phyloP scores from a whole-genome alignment of 805 yeast species.

The Candida pseudofarinosa region DNA sequence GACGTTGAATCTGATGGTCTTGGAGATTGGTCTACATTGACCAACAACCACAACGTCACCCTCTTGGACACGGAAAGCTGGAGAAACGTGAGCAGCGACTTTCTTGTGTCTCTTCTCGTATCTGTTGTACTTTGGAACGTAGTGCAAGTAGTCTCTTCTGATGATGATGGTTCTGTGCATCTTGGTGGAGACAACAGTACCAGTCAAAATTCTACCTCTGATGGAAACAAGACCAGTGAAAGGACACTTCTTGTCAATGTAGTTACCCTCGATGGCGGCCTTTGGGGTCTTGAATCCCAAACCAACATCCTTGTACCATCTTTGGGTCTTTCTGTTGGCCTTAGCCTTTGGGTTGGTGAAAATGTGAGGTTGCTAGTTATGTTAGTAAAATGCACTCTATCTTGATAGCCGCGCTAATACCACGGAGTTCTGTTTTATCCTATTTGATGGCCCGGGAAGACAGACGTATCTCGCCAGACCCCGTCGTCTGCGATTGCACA shows the following conservation, averaged over 20 bases:
- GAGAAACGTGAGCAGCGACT: conserved; percentile 99
- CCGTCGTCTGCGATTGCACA: too few relatives aligned
- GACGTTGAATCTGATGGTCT: conserved; percentile 99
- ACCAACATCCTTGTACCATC: conserved; percentile 99
- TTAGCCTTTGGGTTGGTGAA: conserved; percentile 99
- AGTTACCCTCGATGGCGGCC: conserved; percentile 96
- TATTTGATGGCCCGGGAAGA: too few relatives aligned
- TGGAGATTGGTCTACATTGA: conserved; percentile 99
- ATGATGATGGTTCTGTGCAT: conserved; percentile 99
- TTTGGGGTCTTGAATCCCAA: conserved; percentile 99
- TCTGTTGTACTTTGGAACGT: conserved; percentile 99
- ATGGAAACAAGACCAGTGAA: conserved; percentile 94
- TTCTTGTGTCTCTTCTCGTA: conserved; percentile 99
- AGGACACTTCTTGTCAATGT: conserved; percentile 99
- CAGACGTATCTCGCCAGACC: too few relatives aligned
- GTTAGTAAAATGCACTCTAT: too few relatives aligned
- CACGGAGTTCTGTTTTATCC: too few relatives aligned
- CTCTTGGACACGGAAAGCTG: conserved; percentile 99
- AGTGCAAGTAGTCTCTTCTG: conserved; percentile 99
- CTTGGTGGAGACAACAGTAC: conserved; percentile 99
- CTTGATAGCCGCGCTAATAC: too few relatives aligned
- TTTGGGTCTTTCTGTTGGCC: conserved; percentile 98
- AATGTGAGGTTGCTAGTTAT: conserved; percentile 95
- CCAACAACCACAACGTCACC: conserved; percentile 99
- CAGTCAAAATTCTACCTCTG: conserved; percentile 99